A percentile compares a stretch with the other conserved stretches of the same genome.
These are phyloP conservation scores for Hypoxylon crocopeplum DNA, from an alignment of 495 filamentous ascomycete genomes.

Conservation along the genomic window DNA sequence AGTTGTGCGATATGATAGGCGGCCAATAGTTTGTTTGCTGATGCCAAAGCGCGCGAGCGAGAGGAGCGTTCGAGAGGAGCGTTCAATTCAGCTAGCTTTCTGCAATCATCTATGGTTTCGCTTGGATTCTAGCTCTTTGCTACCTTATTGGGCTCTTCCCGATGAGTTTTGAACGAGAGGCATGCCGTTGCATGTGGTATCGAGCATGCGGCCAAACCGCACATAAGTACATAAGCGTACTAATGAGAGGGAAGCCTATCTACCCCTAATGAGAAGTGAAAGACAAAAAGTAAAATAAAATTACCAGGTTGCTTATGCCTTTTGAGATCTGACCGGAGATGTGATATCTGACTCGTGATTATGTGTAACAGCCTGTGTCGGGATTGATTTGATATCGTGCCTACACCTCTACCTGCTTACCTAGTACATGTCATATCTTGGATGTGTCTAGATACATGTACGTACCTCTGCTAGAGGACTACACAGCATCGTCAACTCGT, in stretches of 20 bases:
- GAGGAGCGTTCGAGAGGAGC: not conserved
- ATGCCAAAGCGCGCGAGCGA: slow-evolving; percentile 5
- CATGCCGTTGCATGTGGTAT: slow-evolving; percentile 4
- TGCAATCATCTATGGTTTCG: slow-evolving; percentile 13
- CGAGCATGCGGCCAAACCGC: not conserved
- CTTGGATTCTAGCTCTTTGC: slow-evolving; percentile 14
- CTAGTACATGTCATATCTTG: no score
- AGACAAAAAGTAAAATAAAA: slow-evolving; percentile 27
- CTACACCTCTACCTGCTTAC: no score
- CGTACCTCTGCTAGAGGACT: no score
- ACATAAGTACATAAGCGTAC: slow-evolving; percentile 17
- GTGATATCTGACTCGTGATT: no score
- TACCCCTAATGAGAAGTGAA: slow-evolving; percentile 20
- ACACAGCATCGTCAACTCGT: no score
- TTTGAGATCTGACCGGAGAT: no score
- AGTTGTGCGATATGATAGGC: not conserved
- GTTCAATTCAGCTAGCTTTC: slow-evolving; percentile 12
- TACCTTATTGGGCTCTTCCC: not conserved
- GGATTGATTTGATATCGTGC: no score
- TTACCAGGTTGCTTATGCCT: slow-evolving; percentile 26
- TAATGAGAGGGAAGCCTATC: slow-evolving; percentile 3
- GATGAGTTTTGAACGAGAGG: not conserved
- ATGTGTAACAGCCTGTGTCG: no score
- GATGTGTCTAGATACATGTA: no score
- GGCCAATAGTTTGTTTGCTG: slow-evolving; percentile 8